phyloP scores from a whole-genome alignment of 805 yeast genomes.

The Torulaspora gathmanii region DNA sequence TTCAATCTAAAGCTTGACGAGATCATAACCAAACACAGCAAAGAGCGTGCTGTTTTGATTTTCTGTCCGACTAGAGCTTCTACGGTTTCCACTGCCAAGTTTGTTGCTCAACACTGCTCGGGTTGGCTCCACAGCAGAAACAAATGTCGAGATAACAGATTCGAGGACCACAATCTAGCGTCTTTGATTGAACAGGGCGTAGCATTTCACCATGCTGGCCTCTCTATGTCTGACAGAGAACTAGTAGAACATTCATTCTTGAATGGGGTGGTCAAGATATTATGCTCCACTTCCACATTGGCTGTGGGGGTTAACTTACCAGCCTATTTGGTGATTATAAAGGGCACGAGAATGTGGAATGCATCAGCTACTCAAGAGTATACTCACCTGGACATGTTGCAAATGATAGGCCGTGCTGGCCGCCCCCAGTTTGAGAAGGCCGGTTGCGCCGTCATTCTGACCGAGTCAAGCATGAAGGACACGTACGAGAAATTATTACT shows the following conservation, averaged over 20 bases:
- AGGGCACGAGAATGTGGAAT: constrained; percentile 57
- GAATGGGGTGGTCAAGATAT: constrained; percentile 39
- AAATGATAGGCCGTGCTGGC: constrained; percentile 66
- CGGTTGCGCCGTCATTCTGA: constrained; percentile 47
- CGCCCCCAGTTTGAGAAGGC: constrained; percentile 53
- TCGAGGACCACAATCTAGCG: constrained; percentile 12
- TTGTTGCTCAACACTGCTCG: constrained; percentile 26
- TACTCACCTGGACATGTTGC: constrained; percentile 50
- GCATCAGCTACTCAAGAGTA: constrained; percentile 49
- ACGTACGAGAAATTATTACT: constrained; percentile 42
- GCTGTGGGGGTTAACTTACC: constrained; percentile 61
- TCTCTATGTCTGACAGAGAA: constrained; percentile 44
- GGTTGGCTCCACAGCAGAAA: background rate
- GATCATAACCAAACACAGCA: constrained; percentile 38
- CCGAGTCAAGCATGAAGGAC: constrained; percentile 34
- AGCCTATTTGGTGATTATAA: constrained; percentile 55
- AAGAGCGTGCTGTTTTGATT: constrained; percentile 43
- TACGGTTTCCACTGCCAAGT: constrained; percentile 44
- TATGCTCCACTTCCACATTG: constrained; percentile 57
- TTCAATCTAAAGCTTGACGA: constrained; percentile 42
- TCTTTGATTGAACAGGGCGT: constrained; percentile 37
- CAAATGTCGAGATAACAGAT: background rate
- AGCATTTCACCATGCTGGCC: constrained; percentile 58
- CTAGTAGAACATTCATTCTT: constrained; percentile 44
- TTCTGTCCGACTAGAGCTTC: constrained; percentile 54